Evolutionary conservation across 148 eudicot species (phyloP), one percentile per base, ranked within the genome.

Genomic region (Nepenthes mirabilis): DNA sequence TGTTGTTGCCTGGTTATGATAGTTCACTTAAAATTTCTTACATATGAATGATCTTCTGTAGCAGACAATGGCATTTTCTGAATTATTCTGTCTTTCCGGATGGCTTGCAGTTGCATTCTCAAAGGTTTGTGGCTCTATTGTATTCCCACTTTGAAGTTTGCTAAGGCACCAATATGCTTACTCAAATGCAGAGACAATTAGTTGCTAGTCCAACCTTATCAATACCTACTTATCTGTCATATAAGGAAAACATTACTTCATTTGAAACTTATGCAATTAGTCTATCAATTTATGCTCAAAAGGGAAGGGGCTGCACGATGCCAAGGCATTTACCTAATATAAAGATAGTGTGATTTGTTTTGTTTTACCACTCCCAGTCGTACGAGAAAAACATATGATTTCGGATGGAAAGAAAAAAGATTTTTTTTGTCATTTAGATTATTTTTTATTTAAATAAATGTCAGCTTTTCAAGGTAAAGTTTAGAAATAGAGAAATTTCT

Each of bases 41-140:
- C 52, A 10, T 10, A 5, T 49, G 52, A 2, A n/a, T 49, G 14
- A 49, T 49, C 52, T 49, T 49, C 52, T 49, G 11, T 6, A 23
- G 59, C 77, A 87, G 96, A 68, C 85, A 45, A 85, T 89, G 90
- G 83, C 72, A 65, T 63, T 85, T 35, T 75, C 93, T 6, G 68
- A 89, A 56, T 70, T 85, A 60, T 77, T 81, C 45, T 81, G 79
- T 65, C 14, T 74, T 56, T 23, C 70, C 11, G 96, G 96, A 32
- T 85, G 90, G 85, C 55, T 77, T 66, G 77, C 87, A 57, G 81
- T 85, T 51, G 69, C 65, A 53, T 73, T 83, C 53, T 59, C 83
- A 57, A 64, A 85, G 91, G 96, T 85, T 70, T 56, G 10, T 8
- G 32, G 56, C 14, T 2, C 36, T 10, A 54, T 62, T 7, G 13